Conservation (phyloP, 1,284 basidiomycete species). For the Uromyces viciae-fabae region DNA sequence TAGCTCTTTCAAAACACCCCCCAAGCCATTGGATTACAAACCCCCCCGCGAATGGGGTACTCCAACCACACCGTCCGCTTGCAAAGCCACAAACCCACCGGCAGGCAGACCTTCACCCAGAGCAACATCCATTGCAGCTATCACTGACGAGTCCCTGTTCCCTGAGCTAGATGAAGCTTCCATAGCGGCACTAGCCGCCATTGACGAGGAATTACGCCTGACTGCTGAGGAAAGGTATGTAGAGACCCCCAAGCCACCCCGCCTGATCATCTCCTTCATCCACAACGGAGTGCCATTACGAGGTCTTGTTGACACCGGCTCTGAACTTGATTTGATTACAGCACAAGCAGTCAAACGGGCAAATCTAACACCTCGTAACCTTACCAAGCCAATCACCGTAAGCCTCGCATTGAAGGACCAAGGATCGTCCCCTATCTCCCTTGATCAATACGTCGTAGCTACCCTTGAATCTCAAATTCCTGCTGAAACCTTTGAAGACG, state of each 20-base stretch:
- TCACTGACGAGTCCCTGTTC: neutral
- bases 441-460: too few relatives aligned
- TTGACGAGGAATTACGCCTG: neutral
- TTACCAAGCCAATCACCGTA: neutral
- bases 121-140: neutral
- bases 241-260: neutral
- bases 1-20: neutral
- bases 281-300: neutral
- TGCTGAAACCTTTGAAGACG: too few relatives aligned
- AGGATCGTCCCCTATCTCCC: too few relatives aligned
- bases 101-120: neutral
- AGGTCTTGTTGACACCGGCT: neutral
- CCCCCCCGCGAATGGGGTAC: neutral
- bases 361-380: neutral
- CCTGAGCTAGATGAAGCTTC: neutral
- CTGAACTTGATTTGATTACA: neutral
- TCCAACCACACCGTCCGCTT: neutral
- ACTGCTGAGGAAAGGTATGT: neutral
- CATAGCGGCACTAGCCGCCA: neutral
- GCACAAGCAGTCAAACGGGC: neutral
- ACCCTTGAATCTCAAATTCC: too few relatives aligned
- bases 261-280: neutral
- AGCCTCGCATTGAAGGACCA: neutral
- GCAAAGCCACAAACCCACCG: neutral
- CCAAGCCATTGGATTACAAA: neutral